Percentiles rank a stretch among this genome's conserved stretches.
Conservation (phyloP, 768 basidiomycete species). For the Auriscalpium microsporum region DNA sequence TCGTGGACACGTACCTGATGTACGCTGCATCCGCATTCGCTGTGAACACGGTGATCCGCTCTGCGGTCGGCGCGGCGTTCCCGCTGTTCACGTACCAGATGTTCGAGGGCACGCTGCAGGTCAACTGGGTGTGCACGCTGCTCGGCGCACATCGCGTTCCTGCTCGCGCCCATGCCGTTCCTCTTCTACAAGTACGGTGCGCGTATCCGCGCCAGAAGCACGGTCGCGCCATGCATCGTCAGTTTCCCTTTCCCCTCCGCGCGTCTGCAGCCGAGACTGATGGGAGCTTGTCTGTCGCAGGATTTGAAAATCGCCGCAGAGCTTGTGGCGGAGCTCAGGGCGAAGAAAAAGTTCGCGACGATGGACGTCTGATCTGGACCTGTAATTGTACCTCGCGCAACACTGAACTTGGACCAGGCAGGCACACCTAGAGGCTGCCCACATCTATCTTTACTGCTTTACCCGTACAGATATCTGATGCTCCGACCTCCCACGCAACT, state of each 20-base stretch:
- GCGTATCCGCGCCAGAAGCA: slow-evolving; percentile 40
- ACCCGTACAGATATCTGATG: no score
- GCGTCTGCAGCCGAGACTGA: neutral
- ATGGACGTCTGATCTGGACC: no score
- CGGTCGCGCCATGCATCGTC: slow-evolving; percentile 31
- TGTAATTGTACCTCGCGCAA: no score
- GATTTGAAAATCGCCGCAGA: no score
- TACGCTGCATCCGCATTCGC: slow-evolving; percentile 14
- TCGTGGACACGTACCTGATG: slow-evolving; percentile 13
- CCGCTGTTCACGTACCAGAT: slow-evolving; percentile 23
- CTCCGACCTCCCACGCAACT: no score
- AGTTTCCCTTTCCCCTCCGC: neutral
- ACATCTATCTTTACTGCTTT: no score
- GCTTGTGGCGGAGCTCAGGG: no score
- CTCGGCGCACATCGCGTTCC: slow-evolving; percentile 15
- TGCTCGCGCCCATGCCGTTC: slow-evolving; percentile 7
- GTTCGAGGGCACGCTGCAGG: slow-evolving; percentile 13
- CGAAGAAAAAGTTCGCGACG: no score
- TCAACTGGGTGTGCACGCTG: slow-evolving; percentile 15
- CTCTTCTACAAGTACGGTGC: slow-evolving; percentile 58
- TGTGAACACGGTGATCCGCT: slow-evolving; percentile 16
- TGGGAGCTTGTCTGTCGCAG: no score
- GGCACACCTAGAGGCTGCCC: no score
- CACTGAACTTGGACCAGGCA: no score
- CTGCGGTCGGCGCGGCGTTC: slow-evolving; percentile 15